Conservation (phyloP, 2,329 filamentous ascomycete species). For the Cryoendolithus antarcticus region DNA sequence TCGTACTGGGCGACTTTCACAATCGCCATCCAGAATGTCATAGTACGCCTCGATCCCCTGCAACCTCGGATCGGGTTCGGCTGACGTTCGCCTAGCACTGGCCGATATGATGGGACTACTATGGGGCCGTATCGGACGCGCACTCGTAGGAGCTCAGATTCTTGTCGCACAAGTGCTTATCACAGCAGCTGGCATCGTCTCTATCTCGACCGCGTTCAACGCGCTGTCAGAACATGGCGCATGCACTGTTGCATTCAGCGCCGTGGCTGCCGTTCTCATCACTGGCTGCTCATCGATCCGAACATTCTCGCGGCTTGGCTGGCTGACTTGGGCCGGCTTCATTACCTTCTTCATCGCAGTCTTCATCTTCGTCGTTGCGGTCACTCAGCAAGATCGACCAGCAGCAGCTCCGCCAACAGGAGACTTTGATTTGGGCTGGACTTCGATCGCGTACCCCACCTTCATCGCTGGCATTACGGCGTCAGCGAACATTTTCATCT, state of each 20-base stretch:
- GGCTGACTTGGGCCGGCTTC: conserved; percentile 51
- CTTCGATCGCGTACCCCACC: conserved; percentile 41
- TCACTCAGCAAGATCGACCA: conserved; percentile 45
- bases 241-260: conserved; percentile 43
- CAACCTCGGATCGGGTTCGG: too few relatives aligned
- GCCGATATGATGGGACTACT: conserved; percentile 48
- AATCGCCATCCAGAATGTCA: conserved; percentile 40
- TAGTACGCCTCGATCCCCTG: conserved; percentile 24
- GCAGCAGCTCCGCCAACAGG: conserved; percentile 49
- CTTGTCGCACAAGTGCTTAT: conserved; percentile 46
- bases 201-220: conserved; percentile 47
- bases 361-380: conserved; percentile 34
- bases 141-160: conserved; percentile 44
- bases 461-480: conserved; percentile 47
- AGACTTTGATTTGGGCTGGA: conserved; percentile 47
- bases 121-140: conserved; percentile 39
- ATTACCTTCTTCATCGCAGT: conserved; percentile 43
- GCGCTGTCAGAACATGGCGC: conserved; percentile 45
- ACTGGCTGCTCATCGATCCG: conserved; percentile 3
- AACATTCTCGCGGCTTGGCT: conserved; percentile 33
- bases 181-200: conserved; percentile 46
- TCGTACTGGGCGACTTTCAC: conserved; percentile 41
- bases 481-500: conserved; percentile 47
- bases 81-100: conserved; percentile 16
- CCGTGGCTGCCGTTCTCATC: conserved; percentile 4